Conservation (phyloP, 768 basidiomycete species). For the Leccinum fibrillosum region DNA sequence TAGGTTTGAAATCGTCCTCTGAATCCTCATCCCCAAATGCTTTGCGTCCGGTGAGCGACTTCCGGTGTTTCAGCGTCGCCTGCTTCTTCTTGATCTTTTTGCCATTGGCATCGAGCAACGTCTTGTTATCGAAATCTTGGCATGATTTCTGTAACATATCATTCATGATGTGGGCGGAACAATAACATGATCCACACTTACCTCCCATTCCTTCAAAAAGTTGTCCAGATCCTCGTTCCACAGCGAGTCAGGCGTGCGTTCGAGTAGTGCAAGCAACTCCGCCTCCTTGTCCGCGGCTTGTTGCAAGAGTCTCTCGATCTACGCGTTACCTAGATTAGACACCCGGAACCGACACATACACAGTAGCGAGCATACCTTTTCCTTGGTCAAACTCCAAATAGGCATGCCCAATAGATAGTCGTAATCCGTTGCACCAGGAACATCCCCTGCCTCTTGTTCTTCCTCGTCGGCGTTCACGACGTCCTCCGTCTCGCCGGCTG, state of each 20-base stretch:
- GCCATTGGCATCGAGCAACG: conserved; percentile 42
- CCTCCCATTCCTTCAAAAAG: conserved; percentile 85
- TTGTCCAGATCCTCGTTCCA: conserved; percentile 89
- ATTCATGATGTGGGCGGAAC: not conserved
- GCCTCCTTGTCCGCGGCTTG: conserved; percentile 81
- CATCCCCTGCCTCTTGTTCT: conserved; percentile 38
- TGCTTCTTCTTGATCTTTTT: conserved; percentile 60
- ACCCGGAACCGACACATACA: not conserved
- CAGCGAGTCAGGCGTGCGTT: conserved; percentile 73
- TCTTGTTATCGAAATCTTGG: conserved; percentile 43
- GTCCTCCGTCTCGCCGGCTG: conserved; percentile 62
- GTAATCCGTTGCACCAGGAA: conserved; percentile 59
- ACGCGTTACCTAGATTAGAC: conserved; percentile 7
- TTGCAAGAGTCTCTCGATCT: conserved; percentile 82
- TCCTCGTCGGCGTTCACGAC: conserved; percentile 52
- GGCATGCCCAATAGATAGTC: conserved; percentile 96
- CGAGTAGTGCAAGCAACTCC: conserved; percentile 75
- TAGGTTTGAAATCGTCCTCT: conserved; percentile 57
- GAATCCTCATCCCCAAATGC: conserved; percentile 36
- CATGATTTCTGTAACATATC: conserved; percentile 35
- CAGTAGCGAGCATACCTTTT: conserved; percentile 56
- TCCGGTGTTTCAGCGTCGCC: conserved; percentile 49
- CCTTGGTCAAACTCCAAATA: conserved; percentile 91
- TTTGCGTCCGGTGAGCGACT: conserved; percentile 45
- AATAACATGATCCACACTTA: conserved; percentile 34